Base-by-base conservation (phyloP, 2,329 filamentous ascomycete species). In the Verticillium klebahnii region DNA sequence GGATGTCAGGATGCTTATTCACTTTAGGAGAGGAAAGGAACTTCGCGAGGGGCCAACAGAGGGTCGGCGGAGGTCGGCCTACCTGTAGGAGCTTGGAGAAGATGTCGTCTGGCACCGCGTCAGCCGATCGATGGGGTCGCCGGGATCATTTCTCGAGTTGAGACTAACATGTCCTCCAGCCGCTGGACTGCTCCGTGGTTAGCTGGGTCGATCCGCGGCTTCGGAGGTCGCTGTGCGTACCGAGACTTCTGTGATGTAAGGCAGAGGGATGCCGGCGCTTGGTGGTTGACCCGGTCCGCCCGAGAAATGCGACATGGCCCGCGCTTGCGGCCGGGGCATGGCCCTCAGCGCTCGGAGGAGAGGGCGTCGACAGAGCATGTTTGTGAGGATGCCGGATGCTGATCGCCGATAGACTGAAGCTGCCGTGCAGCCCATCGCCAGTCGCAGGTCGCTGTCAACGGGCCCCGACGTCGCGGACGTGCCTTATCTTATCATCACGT, bases 71-170 rank as follows among this genome's bases (percentile, higher is more conserved):
- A 14, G 34, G 34, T 14, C 34, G 37, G 39, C 75, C 60, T 78
- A 90, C 89, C 79, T 92, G 90, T 19, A 93, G 77, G 6, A 93
- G 80, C 71, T 92, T 89, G 23, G 90, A 93, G 76, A 93, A 93
- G 67, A 93, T 92, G 72, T 93, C 90, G 77, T 90, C 90, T 90
- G 72, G 64, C 61, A 29, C 54, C n/a, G 12, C 34, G 50, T 60
- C 52, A 60, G 59, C 34, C 50, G 12, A 37, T n/a, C 8, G 34
- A 40, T 63, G 37, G 37, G 37, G 37, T 66, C 64, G 62, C 62
- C 63, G 62, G 31, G 61, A 60, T 56, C 57, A 23, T 3, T 11
- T 52, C 39, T n/a, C n/a, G n/a, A 29, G 61, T 57, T 52, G 52
- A 57, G 66, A 82, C 86, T 67, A 80, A 92, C 89, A 92, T 74